Conservation (phyloP, 192 early-diverging fungal species). For the Linnemannia exigua region DNA sequence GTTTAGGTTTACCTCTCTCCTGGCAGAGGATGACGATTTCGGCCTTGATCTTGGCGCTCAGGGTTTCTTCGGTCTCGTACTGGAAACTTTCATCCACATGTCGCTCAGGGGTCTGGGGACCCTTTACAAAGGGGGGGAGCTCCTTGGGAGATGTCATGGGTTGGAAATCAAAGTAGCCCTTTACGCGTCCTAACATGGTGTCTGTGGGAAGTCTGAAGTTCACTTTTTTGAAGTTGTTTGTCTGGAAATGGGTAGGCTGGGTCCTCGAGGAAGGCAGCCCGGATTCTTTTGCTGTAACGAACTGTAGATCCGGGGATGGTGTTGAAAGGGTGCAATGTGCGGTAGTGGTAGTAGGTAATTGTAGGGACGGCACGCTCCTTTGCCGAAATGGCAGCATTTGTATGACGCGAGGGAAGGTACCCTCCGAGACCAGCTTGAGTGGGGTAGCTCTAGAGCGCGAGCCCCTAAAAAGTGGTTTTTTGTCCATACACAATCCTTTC, state of each 20-base stretch:
- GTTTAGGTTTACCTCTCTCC: constrained; percentile 80
- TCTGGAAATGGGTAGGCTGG: background rate
- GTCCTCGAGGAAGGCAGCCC: background rate
- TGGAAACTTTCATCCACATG: constrained; percentile 52
- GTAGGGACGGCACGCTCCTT: too few species aligned
- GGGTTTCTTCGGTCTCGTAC: constrained; percentile 68
- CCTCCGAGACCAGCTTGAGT: too few species aligned
- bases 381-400: too few species aligned
- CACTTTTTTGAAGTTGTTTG: background rate
- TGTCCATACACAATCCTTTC: too few species aligned
- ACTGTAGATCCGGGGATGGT: background rate
- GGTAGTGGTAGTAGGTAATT: too few species aligned
- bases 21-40: constrained; percentile 81
- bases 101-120: constrained; percentile 36
- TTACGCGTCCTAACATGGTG: constrained; percentile 43
- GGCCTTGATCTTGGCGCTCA: constrained; percentile 75
- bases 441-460: too few species aligned
- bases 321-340: too few species aligned
- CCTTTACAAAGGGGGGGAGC: background rate
- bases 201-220: background rate
- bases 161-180: constrained; percentile 49
- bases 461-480: too few species aligned
- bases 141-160: constrained; percentile 15
- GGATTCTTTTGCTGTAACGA: background rate
- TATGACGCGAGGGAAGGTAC: too few species aligned